These are phyloP conservation scores for Suillus discolor DNA, from an alignment of 768 basidiomycete genomes.

Conservation along the genomic window DNA sequence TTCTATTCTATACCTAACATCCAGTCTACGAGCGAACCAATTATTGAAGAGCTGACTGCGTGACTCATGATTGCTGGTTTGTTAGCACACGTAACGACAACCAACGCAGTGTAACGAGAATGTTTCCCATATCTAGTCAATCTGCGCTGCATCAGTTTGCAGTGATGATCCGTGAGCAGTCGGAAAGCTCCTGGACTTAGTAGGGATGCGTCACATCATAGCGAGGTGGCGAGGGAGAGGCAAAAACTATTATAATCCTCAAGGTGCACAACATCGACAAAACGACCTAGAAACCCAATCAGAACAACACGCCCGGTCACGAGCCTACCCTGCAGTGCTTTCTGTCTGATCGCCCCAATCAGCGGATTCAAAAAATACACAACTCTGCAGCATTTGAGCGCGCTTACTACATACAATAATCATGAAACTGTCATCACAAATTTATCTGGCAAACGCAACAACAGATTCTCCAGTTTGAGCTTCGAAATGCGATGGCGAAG, in stretches of 20 bases:
- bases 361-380: not conserved
- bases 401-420: not conserved
- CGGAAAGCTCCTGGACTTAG: not conserved
- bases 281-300: not conserved
- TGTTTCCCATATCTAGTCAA: not conserved
- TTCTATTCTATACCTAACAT: not conserved
- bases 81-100: no score
- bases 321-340: no score
- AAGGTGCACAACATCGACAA: not conserved
- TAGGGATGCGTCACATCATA: not conserved
- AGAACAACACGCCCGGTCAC: not conserved
- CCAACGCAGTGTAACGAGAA: no score
- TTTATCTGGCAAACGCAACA: not conserved
- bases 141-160: not conserved
- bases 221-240: not conserved
- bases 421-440: not conserved
- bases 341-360: not conserved
- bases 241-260: not conserved
- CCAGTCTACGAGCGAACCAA: not conserved
- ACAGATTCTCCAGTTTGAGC: not conserved
- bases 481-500: not conserved
- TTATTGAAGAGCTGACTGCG: no score
- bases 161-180: not conserved
- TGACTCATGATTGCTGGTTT: no score
- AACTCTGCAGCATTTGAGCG: not conserved